These are phyloP conservation scores for Penicillium paxilli DNA, from an alignment of 495 filamentous ascomycete species.

Conservation along the genomic window DNA sequence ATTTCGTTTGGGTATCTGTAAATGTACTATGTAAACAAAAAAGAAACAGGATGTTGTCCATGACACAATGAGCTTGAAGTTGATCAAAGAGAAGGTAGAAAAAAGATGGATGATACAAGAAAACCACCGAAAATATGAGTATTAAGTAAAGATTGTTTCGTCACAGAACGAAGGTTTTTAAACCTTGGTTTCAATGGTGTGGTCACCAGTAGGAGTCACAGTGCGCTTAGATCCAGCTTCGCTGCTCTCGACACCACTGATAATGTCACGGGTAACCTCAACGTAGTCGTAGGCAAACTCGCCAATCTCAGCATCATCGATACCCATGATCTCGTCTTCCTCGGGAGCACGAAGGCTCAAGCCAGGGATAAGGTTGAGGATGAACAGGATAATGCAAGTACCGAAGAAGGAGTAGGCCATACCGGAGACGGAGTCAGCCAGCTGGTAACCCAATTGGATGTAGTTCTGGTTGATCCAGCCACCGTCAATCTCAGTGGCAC, in stretches of 20 bases:
- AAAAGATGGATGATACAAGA: conserved; percentile 1
- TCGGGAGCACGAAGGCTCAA: conserved; percentile 77
- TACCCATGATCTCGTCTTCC: conserved; percentile 86
- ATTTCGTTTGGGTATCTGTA: conserved; percentile 9
- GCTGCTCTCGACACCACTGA: conserved; percentile 54
- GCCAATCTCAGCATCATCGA: conserved; percentile 94
- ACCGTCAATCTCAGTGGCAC: conserved; percentile 65
- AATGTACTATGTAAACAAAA: not conserved
- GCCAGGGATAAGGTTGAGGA: conserved; percentile 85
- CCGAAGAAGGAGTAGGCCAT: conserved; percentile 84
- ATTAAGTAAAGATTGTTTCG: conserved; percentile 7
- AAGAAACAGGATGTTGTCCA: conserved; percentile 1
- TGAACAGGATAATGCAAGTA: conserved; percentile 81
- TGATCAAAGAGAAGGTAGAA: not conserved
- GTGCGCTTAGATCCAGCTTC: conserved; percentile 38
- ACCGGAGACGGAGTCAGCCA: conserved; percentile 83
- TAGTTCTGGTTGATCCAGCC: conserved; percentile 93
- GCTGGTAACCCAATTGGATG: conserved; percentile 84
- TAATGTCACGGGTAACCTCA: conserved; percentile 83
- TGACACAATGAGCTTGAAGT: not conserved
- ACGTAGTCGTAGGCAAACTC: conserved; percentile 99
- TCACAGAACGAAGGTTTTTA: conserved; percentile 11
- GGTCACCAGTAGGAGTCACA: conserved; percentile 25
- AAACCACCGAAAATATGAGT: conserved; percentile 6
- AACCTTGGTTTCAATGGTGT: conserved; percentile 32